Conservation (phyloP, 2,329 filamentous ascomycete genomes). For the Aspergillus fischeri region DNA sequence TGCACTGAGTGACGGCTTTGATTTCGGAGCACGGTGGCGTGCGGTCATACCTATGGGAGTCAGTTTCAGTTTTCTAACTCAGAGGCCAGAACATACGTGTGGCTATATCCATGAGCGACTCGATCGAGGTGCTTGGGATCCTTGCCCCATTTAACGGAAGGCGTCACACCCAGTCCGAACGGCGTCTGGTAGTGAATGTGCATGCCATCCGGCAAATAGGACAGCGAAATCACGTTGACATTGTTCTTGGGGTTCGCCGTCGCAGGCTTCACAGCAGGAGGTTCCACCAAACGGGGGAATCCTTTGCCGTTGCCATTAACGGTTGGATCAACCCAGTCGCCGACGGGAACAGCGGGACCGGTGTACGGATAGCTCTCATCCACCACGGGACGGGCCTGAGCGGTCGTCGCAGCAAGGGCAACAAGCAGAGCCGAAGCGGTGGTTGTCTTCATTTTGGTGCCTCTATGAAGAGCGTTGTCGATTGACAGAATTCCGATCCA, state of each 20-base stretch:
- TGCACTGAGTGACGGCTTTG: conserved; percentile 46
- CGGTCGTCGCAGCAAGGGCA: conserved; percentile 16
- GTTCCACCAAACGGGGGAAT: conserved; percentile 48
- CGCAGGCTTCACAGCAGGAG: conserved; percentile 47
- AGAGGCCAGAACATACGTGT: conserved; percentile 32
- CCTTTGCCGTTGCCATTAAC: conserved; percentile 52
- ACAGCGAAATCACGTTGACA: conserved; percentile 49
- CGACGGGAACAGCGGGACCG: conserved; percentile 47
- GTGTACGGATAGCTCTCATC: conserved; percentile 47
- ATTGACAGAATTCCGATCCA: not conserved
- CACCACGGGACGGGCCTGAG: conserved; percentile 28
- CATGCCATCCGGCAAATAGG: conserved; percentile 48
- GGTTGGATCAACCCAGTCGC: conserved; percentile 50
- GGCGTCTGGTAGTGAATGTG: conserved; percentile 54
- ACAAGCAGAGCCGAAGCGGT: conserved; percentile 17
- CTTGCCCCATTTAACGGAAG: conserved; percentile 44
- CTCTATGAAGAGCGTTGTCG: not conserved
- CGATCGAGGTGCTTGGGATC: conserved; percentile 29
- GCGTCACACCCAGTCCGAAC: conserved; percentile 47
- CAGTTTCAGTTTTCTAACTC: not conserved
- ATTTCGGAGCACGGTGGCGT: conserved; percentile 49
- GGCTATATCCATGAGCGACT: conserved; percentile 36
- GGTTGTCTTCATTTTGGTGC: conserved; percentile 15
- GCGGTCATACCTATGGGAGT: conserved; percentile 42
- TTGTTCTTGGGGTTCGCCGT: conserved; percentile 47